Conservation (phyloP, 106 monocot genomes). For the Acorus gramineus region DNA sequence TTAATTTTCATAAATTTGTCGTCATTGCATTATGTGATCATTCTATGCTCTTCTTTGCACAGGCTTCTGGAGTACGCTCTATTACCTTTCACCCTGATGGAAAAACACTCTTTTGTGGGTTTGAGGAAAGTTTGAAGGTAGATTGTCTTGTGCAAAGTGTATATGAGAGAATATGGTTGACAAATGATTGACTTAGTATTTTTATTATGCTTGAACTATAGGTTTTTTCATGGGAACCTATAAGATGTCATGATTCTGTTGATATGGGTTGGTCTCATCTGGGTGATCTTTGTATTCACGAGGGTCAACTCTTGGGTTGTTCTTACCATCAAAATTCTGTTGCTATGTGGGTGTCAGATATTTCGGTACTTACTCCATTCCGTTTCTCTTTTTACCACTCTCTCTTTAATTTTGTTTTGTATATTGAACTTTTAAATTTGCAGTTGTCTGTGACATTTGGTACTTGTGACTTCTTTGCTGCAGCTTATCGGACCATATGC, state of each 20-base stretch:
- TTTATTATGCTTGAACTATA: conserved; percentile 11
- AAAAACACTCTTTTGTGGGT: conserved; percentile 77
- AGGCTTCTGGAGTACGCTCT: conserved; percentile 67
- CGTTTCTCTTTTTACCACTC: not conserved
- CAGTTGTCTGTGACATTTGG: too few species aligned
- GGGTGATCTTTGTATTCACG: conserved; percentile 72
- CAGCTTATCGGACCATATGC: conserved; percentile 90
- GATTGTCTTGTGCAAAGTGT: not conserved
- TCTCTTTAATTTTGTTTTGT: not conserved
- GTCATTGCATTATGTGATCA: too few species aligned
- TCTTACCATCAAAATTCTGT: conserved; percentile 59
- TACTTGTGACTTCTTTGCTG: too few species aligned
- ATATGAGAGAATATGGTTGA: not conserved
- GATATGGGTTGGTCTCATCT: conserved; percentile 73
- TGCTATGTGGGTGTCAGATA: conserved; percentile 79
- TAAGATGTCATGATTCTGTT: conserved; percentile 82
- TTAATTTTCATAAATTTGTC: too few species aligned
- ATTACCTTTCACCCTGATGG: conserved; percentile 95
- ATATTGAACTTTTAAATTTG: conserved; percentile 8
- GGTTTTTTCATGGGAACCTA: conserved; percentile 89
- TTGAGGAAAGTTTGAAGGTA: conserved; percentile 73
- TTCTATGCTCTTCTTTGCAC: too few species aligned
- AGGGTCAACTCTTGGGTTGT: conserved; percentile 87
- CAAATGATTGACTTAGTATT: conserved; percentile 3
- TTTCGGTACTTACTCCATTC: conserved; percentile 35